Percentiles rank a stretch among this genome's conserved stretches.
These are phyloP conservation scores for Tulasnella sp. DNA, from an alignment of 768 basidiomycete genomes.

Conservation along the genomic window DNA sequence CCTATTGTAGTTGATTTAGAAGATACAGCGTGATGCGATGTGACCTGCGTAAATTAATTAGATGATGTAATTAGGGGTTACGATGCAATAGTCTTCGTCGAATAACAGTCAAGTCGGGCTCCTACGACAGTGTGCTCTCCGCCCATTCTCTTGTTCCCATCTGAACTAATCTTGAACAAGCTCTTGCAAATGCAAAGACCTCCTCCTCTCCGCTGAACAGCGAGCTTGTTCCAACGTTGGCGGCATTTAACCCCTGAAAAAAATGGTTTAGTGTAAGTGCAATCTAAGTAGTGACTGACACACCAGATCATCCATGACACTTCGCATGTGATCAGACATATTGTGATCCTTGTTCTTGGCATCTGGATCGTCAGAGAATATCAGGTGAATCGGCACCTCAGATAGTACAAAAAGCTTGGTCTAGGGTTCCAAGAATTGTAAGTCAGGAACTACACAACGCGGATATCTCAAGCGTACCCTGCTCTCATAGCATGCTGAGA, in stretches of 20 bases:
- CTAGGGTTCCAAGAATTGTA: constrained; percentile 28
- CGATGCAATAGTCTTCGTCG: too few relatives aligned
- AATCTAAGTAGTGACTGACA: constrained; percentile 18
- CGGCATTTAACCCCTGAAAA: constrained; percentile 60
- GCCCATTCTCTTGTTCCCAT: constrained; percentile 89
- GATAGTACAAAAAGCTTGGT: constrained; percentile 87
- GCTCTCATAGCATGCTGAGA: constrained; percentile 77
- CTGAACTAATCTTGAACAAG: constrained; percentile 73
- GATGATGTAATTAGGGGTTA: too few relatives aligned
- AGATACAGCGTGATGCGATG: too few relatives aligned
- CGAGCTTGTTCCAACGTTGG: constrained; percentile 66
- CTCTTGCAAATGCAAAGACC: constrained; percentile 90
- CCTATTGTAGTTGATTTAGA: too few relatives aligned
- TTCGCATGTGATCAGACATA: constrained; percentile 76
- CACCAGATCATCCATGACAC: constrained; percentile 92
- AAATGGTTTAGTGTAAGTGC: background rate
- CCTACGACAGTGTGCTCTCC: constrained; percentile 25
- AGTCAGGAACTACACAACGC: constrained; percentile 13
- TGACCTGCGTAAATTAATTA: too few relatives aligned
- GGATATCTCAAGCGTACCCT: constrained; percentile 34
- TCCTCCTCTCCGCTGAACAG: constrained; percentile 97
- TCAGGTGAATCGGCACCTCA: constrained; percentile 78
- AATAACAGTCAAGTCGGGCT: background rate
- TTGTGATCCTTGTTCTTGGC: constrained; percentile 24
- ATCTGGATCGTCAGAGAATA: constrained; percentile 65